Evolutionary conservation across 768 basidiomycete genomes (phyloP).

Genomic region (Calocybe cyanea): DNA sequence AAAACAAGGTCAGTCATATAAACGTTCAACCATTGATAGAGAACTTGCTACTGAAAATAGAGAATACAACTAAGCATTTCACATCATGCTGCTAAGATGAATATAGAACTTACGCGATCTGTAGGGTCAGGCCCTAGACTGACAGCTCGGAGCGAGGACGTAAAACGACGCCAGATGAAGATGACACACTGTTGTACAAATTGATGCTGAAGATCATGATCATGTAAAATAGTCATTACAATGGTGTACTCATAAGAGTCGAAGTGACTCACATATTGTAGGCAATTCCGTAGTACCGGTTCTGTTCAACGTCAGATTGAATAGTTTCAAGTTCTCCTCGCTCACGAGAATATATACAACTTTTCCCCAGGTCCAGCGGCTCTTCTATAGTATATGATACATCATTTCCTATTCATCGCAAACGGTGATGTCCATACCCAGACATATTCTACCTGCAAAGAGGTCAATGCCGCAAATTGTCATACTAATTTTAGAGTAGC

Average conservation of each 20-base stretch:
- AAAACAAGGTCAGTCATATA: slow-evolving; percentile 4
- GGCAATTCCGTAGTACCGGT: no score
- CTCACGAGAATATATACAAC: slow-evolving; percentile 49
- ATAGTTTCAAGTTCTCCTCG: neutral
- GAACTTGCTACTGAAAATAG: slow-evolving; percentile 29
- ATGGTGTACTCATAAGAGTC: no score
- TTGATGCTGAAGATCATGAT: no score
- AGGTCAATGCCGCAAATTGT: neutral
- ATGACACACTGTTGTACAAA: no score
- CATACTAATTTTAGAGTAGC: neutral
- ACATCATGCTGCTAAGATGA: no score
- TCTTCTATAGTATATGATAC: slow-evolving; percentile 34
- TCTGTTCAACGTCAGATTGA: neutral
- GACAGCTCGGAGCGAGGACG: no score
- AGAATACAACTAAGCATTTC: no score
- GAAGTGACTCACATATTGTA: no score
- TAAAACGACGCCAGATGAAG: no score
- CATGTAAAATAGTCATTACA: no score
- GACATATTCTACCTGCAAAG: slow-evolving; percentile 43
- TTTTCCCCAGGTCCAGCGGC: slow-evolving; percentile 56
- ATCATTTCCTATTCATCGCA: neutral
- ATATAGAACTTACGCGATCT: slow-evolving; percentile 21
- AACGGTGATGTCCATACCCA: slow-evolving; percentile 36
- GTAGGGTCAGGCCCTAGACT: slow-evolving; percentile 26
- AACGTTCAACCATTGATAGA: neutral